phyloP scores from a whole-genome alignment of 2,329 filamentous ascomycete species.

The Madurella mycetomatis region DNA sequence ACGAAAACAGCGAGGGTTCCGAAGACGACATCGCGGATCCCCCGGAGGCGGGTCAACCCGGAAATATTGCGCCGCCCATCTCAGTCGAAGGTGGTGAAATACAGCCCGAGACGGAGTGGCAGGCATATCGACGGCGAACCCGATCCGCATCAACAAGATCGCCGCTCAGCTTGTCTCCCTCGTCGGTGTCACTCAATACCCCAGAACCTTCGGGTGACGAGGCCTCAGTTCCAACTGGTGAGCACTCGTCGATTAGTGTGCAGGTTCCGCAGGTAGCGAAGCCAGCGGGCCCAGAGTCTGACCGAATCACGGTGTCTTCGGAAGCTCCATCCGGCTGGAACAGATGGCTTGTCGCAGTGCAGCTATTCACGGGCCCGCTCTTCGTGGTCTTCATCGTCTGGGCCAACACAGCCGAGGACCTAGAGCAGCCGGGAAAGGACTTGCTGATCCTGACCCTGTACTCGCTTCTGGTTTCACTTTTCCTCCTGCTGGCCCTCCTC shows the following conservation, averaged over 20 bases:
- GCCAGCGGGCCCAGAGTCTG: conserved; percentile 8
- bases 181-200: conserved; percentile 27
- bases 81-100: conserved; percentile 33
- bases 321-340: conserved; percentile 63
- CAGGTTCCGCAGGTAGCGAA: conserved; percentile 4
- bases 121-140: conserved; percentile 51
- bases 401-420: conserved; percentile 60
- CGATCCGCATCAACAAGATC: conserved; percentile 29
- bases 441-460: conserved; percentile 57
- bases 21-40: conserved; percentile 35
- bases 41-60: conserved; percentile 26
- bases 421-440: conserved; percentile 45
- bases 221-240: not conserved
- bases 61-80: conserved; percentile 33
- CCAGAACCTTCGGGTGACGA: conserved; percentile 9
- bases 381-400: conserved; percentile 76
- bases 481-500: conserved; percentile 63
- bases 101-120: conserved; percentile 52
- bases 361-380: conserved; percentile 80
- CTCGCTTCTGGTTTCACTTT: conserved; percentile 64
- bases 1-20: conserved; percentile 51
- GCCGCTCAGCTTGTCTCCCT: conserved; percentile 31
- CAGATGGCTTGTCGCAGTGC: conserved; percentile 80
- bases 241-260: conserved; percentile 3
- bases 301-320: conserved; percentile 11